Evolutionary conservation across 768 basidiomycete species (phyloP).

Genomic region (Dictyophora rubrovolvata): DNA sequence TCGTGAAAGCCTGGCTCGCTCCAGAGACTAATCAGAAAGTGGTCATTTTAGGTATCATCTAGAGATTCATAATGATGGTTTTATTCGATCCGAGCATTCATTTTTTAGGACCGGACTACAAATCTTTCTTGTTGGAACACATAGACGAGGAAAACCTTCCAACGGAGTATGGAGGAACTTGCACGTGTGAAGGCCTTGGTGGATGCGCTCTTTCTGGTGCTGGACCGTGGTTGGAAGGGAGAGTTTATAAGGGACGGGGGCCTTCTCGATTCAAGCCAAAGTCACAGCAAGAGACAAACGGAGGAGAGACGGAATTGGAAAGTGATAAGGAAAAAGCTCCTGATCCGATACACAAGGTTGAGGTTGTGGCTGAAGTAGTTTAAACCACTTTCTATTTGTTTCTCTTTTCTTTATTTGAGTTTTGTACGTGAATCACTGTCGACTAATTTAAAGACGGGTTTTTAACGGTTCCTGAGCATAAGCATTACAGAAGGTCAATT

Average conservation of each 20-base stretch:
- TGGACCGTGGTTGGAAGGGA: conserved; percentile 62
- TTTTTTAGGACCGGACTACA: conserved; percentile 43
- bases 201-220: conserved; percentile 55
- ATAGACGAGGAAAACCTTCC: conserved; percentile 60
- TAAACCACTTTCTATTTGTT: no score
- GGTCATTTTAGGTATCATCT: conserved; percentile 32
- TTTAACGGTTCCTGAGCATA: no score
- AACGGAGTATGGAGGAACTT: conserved; percentile 49
- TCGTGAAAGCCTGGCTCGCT: conserved; percentile 62
- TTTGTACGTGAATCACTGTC: no score
- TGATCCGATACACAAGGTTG: no score
- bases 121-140: conserved; percentile 42
- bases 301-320: background rate
- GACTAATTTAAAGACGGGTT: no score
- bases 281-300: background rate
- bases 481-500: no score
- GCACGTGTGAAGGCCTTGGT: conserved; percentile 44
- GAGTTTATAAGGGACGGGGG: conserved; percentile 6
- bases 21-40: conserved; percentile 65
- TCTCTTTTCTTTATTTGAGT: no score
- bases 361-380: no score
- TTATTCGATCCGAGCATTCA: background rate
- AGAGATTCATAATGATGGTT: background rate
- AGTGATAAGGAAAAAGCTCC: no score
- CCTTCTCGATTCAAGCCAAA: background rate